A percentile compares a stretch with the other conserved stretches of the same genome.
Evolutionary conservation across 352 stramenopile genomes (phyloP).

Genomic region (Phytophthora colocasiae): DNA sequence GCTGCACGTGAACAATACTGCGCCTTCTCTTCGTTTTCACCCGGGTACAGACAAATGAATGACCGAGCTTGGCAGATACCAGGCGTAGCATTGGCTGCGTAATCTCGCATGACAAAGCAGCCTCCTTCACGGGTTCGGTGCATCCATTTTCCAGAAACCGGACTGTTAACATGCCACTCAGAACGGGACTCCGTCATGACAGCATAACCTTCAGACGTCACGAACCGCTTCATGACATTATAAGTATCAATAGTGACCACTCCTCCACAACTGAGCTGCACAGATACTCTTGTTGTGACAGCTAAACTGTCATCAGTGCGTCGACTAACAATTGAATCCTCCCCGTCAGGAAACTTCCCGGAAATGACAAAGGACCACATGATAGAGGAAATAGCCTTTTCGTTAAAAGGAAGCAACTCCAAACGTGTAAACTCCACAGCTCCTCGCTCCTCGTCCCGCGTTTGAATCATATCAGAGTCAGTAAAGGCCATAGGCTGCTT

Average conservation of each 20-base stretch:
- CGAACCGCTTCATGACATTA: constrained; percentile 10
- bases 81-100: not conserved
- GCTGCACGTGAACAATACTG: not conserved
- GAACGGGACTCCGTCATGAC: constrained; percentile 8
- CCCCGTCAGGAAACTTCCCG: constrained; percentile 1
- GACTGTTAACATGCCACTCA: not conserved
- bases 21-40: not conserved
- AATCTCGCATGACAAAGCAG: constrained; percentile 8
- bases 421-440: not conserved
- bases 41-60: constrained; percentile 5
- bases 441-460: not conserved
- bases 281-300: not conserved
- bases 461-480: constrained; percentile 7
- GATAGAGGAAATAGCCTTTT: not conserved
- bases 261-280: not conserved
- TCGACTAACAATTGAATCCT: not conserved
- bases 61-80: constrained; percentile 12
- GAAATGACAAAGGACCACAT: constrained; percentile 6
- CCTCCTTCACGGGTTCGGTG: constrained; percentile 9
- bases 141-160: not conserved
- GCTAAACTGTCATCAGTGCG: constrained; percentile 8
- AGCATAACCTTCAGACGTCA: constrained; percentile 2
- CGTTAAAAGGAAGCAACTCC: constrained; percentile 13
- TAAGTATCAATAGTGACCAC: constrained; percentile 1
- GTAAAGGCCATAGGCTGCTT: too few relatives aligned